Evolutionary conservation across 2,329 filamentous ascomycete species (phyloP), one percentile per base, ranked within the genome.

Genomic region (Botrytis galanthina): DNA sequence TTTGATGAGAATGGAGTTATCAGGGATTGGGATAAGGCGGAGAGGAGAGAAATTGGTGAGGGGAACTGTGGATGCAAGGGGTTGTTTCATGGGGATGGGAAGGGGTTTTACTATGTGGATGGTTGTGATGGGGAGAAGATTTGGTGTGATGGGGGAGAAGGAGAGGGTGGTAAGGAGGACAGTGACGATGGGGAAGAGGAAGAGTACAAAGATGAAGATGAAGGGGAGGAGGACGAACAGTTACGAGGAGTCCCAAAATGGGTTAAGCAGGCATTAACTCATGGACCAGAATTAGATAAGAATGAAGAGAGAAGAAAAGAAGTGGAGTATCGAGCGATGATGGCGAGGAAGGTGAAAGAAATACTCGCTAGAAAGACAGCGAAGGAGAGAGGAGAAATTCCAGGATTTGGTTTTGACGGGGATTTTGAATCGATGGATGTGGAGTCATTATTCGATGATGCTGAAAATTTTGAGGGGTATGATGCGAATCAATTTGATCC

Each of bases 191-290:
- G 18, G 12, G n/a, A 9, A 10, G 29, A n/a, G 3, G 39, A 20
- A 1, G 37, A 46, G n/a, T 14, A 29, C 5, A 14, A 66, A 9
- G 7, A 3, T 2, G 61, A 67, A 4, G 48, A 35, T 37, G 22
- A 54, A 54, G 5, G 26, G 2, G 70, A 59, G n/a, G 70, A 72
- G 60, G 48, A 59, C 2, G 48, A 68, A 42, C 20, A 35, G 1
- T 57, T 68, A 3, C 22, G 6, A 57, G 46, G 64, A 20, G 46
- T 54, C 0, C 70, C 62, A 1, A 20, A 6, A 18, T 72, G 70
- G 70, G 70, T 68, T n/a, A 67, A 46, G 42, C 70, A 72, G 37
- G 70, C 35, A 10, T 57, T 72, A 42, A 68, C 37, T 3, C 16
- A 44, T 10, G 70, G 61, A 46, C 70, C 70, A 3, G 39, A 32